phyloP scores from a whole-genome alignment of 164 flowering plant species.

The Dillenia turbinata region DNA sequence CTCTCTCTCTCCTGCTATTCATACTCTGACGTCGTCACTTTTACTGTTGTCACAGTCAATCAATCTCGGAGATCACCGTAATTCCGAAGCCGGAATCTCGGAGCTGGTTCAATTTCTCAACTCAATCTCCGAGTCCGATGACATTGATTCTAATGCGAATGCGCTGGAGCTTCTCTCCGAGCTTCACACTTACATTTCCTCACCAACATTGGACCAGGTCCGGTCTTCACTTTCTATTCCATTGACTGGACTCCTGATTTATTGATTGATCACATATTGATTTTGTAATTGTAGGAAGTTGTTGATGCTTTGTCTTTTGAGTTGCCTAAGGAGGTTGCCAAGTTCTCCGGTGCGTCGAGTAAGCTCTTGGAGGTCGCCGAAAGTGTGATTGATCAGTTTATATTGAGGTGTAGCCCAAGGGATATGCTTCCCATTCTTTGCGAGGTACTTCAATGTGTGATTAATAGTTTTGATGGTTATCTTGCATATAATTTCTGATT shows the following conservation, averaged over 20 bases:
- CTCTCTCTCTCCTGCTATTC: not conserved
- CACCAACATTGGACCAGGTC: constrained; percentile 54
- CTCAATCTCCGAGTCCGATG: constrained; percentile 25
- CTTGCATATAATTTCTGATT: not conserved
- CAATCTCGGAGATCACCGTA: constrained; percentile 29
- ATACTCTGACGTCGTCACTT: not conserved
- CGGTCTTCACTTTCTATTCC: not conserved
- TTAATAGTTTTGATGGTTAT: too few species aligned
- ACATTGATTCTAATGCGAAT: constrained; percentile 17
- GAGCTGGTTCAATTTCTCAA: constrained; percentile 39
- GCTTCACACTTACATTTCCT: constrained; percentile 26
- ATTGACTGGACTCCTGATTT: not conserved
- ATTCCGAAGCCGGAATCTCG: constrained; percentile 19
- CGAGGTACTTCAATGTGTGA: constrained; percentile 35
- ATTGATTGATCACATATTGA: not conserved
- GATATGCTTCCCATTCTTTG: constrained; percentile 77
- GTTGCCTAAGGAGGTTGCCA: constrained; percentile 62
- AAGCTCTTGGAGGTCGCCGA: constrained; percentile 38
- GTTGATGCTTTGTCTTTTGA: constrained; percentile 63
- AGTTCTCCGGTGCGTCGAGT: constrained; percentile 42
- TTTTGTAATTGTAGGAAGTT: constrained; percentile 31
- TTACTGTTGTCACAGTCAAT: constrained; percentile 25
- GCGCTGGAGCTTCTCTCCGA: constrained; percentile 38
- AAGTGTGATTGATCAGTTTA: constrained; percentile 32
- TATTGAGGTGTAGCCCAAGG: constrained; percentile 54